These are phyloP conservation scores for Aspergillus ostianus DNA, from an alignment of 495 filamentous ascomycete genomes.

Conservation along the genomic window DNA sequence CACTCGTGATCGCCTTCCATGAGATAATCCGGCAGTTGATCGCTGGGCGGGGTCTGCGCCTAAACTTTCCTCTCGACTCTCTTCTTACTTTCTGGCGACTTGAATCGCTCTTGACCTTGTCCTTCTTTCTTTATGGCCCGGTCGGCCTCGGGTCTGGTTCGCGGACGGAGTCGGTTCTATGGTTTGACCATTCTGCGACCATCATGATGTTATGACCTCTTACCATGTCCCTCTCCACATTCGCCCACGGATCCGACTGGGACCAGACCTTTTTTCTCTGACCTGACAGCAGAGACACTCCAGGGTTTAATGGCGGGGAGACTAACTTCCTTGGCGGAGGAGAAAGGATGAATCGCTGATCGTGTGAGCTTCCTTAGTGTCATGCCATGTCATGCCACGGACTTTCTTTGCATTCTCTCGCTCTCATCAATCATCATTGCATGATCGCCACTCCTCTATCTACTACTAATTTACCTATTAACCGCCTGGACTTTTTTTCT, in stretches of 20 bases:
- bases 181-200: not conserved
- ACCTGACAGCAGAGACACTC: no score
- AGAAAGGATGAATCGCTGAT: slow-evolving; percentile 2
- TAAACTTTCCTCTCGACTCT: not conserved
- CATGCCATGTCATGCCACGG: slow-evolving; percentile 12
- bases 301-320: not conserved
- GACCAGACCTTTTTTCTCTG: not conserved
- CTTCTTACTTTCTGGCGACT: not conserved
- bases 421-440: not conserved
- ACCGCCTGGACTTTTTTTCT: no score
- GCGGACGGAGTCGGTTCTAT: not conserved
- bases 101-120: not conserved
- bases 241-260: not conserved
- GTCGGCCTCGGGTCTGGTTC: not conserved
- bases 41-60: not conserved
- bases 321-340: slow-evolving; percentile 12
- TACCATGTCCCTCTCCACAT: not conserved
- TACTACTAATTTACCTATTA: no score
- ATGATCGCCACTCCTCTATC: not conserved
- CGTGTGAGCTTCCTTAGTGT: slow-evolving; percentile 7
- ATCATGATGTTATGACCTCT: not conserved
- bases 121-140: not conserved
- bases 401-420: not conserved
- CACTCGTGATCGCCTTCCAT: not conserved
- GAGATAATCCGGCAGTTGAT: not conserved